phyloP scores from a whole-genome alignment of 73 alveolate genomes.

The Tetrahymena malaccensis region DNA sequence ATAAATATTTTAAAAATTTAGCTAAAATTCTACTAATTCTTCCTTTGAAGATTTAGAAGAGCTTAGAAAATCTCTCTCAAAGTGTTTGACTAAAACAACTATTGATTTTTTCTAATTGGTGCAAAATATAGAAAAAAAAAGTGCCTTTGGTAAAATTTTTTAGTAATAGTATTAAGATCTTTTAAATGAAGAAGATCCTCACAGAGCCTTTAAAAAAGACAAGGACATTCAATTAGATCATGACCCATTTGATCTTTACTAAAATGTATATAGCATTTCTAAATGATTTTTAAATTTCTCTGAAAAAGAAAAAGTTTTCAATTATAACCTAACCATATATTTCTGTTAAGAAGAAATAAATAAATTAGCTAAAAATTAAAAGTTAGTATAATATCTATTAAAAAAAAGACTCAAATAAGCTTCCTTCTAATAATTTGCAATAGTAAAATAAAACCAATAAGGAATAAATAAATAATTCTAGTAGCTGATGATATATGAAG shows the following conservation, averaged over 20 bases:
- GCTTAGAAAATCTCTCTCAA: neutral
- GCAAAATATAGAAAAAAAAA: neutral
- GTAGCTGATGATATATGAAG: too few relatives aligned
- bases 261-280: neutral
- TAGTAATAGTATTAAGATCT: neutral
- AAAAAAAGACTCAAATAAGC: too few relatives aligned
- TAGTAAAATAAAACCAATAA: too few relatives aligned
- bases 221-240: neutral
- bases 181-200: neutral
- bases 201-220: neutral
- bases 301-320: too few relatives aligned
- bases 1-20: neutral
- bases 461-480: too few relatives aligned
- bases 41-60: neutral
- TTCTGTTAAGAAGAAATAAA: too few relatives aligned
- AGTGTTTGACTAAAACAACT: neutral
- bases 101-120: neutral
- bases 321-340: too few relatives aligned
- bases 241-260: neutral
- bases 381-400: too few relatives aligned
- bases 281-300: neutral
- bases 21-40: neutral
- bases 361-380: too few relatives aligned
- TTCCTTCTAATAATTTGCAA: too few relatives aligned
- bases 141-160: neutral